These are phyloP conservation scores for Myriosclerotinia scirpicola DNA, from an alignment of 2,329 filamentous ascomycete genomes.

Conservation along the genomic window DNA sequence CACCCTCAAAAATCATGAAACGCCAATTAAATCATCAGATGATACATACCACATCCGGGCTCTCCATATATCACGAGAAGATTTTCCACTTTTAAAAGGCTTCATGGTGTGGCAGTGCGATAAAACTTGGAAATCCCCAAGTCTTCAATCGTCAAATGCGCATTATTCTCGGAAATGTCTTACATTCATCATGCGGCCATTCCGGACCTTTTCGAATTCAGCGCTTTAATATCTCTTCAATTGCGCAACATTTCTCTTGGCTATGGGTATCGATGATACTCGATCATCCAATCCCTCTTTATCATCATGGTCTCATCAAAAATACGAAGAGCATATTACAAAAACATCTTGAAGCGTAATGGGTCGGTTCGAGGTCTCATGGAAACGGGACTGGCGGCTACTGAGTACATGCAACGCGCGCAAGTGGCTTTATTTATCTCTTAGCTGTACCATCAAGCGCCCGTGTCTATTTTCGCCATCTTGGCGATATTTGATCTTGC, in stretches of 20 bases:
- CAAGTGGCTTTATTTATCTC: conserved; percentile 13
- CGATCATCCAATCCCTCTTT: neutral
- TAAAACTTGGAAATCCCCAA: neutral
- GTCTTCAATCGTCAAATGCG: conserved; percentile 15
- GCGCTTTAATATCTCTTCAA: neutral
- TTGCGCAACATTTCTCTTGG: conserved; percentile 13
- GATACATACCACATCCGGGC: conserved; percentile 1
- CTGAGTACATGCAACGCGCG: conserved; percentile 16
- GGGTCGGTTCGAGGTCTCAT: conserved; percentile 18
- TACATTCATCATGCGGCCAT: conserved; percentile 23
- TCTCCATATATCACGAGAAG: conserved; percentile 18
- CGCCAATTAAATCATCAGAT: conserved; percentile 13
- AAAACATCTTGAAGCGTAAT: conserved; percentile 14
- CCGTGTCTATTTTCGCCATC: conserved; percentile 17
- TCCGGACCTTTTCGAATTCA: conserved; percentile 8
- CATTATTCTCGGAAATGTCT: conserved; percentile 18
- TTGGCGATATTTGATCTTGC: neutral
- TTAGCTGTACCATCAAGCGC: conserved; percentile 20
- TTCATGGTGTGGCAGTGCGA: conserved; percentile 21
- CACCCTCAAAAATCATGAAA: conserved; percentile 1
- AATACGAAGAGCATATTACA: conserved; percentile 13
- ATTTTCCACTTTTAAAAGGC: conserved; percentile 14
- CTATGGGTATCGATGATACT: conserved; percentile 1
- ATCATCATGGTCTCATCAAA: conserved; percentile 5
- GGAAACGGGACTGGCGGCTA: conserved; percentile 20